These are phyloP conservation scores for Sporothrix humicola DNA, from an alignment of 2,329 filamentous ascomycete genomes.

Conservation along the genomic window DNA sequence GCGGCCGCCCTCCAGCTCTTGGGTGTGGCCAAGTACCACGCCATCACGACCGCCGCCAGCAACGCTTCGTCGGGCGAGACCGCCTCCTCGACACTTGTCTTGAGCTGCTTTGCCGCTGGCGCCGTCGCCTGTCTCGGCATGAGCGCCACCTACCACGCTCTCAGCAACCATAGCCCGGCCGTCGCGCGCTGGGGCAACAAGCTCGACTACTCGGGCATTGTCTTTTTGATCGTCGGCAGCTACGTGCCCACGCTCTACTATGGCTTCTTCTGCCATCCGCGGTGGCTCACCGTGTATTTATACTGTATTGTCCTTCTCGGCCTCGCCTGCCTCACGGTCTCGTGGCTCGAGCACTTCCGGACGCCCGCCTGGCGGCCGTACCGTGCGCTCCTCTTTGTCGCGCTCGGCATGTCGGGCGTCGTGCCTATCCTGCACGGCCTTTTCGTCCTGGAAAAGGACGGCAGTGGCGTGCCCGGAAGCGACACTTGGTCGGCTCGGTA, in stretches of 20 bases:
- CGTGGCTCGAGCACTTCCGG: constrained; percentile 81
- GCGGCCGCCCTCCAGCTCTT: neutral
- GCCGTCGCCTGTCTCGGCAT: constrained; percentile 75
- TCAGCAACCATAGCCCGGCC: constrained; percentile 79
- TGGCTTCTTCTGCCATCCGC: constrained; percentile 74
- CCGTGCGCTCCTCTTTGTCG: constrained; percentile 86
- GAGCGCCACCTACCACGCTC: constrained; percentile 83
- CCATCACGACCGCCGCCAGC: neutral
- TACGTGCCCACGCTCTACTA: constrained; percentile 90
- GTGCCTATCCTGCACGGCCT: constrained; percentile 83
- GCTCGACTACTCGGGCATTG: constrained; percentile 92
- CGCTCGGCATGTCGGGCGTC: constrained; percentile 81
- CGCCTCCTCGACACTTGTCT: constrained; percentile 68
- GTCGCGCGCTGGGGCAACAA: constrained; percentile 89
- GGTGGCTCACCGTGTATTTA: constrained; percentile 73
- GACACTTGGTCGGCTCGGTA: constrained; percentile 61
- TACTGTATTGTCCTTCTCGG: constrained; percentile 79
- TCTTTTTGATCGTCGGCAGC: constrained; percentile 87
- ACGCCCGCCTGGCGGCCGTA: constrained; percentile 84
- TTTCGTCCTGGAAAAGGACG: constrained; percentile 35
- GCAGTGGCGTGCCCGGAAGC: neutral
- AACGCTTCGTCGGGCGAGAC: neutral
- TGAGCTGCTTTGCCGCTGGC: constrained; percentile 79
- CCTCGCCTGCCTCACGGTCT: constrained; percentile 74
- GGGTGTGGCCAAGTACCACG: constrained; percentile 21